phyloP scores from a whole-genome alignment of 768 basidiomycete genomes.

The Hygrophorus pudorinus region DNA sequence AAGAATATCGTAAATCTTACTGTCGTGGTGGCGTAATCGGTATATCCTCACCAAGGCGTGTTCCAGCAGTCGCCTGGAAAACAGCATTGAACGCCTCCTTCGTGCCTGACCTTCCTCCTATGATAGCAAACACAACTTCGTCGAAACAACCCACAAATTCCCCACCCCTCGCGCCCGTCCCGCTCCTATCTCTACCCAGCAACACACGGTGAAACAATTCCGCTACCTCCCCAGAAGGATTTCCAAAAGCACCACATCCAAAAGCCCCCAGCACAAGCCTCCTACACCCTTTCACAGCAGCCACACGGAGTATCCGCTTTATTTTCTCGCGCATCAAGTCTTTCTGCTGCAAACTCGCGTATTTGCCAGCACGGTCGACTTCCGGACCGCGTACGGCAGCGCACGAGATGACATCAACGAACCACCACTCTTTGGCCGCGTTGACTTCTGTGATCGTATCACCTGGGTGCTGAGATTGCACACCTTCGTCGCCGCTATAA shows the following conservation, averaged over 20 bases:
- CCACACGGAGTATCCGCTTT: constrained; percentile 11
- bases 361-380: constrained; percentile 8
- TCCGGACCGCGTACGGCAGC: constrained; percentile 13
- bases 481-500: constrained; percentile 2
- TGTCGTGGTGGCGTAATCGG: no score
- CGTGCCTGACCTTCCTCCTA: constrained; percentile 10
- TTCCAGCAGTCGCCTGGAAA: not conserved
- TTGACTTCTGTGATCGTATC: constrained; percentile 1
- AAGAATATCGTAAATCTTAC: no score
- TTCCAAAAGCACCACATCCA: constrained; percentile 14
- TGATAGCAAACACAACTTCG: constrained; percentile 13
- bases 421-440: constrained; percentile 11
- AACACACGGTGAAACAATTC: constrained; percentile 11
- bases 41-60: no score
- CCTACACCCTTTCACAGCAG: constrained; percentile 8
- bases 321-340: constrained; percentile 16
- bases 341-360: constrained; percentile 8
- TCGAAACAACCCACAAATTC: constrained; percentile 14
- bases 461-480: not conserved
- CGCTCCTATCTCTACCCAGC: constrained; percentile 10
- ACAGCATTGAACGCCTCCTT: constrained; percentile 13
- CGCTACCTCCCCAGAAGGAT: constrained; percentile 12
- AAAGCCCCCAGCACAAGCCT: constrained; percentile 13
- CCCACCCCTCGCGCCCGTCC: constrained; percentile 8
- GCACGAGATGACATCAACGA: constrained; percentile 15